phyloP scores from a whole-genome alignment of 2,329 filamentous ascomycete genomes.

The Stagonosporopsis tanaceti region DNA sequence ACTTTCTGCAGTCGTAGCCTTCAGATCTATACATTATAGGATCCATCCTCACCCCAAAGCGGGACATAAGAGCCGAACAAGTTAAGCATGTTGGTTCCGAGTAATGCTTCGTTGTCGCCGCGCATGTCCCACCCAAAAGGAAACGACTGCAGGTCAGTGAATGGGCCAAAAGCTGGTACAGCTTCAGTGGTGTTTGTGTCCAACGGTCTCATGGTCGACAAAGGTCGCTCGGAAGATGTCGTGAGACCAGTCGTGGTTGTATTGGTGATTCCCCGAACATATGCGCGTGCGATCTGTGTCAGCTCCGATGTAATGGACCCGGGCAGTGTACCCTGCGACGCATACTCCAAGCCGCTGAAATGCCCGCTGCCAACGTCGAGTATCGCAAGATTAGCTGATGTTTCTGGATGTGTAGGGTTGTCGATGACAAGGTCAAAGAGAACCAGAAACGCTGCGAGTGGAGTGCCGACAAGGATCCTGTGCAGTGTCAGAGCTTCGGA shows the following conservation, averaged over 20 bases:
- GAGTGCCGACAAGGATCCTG: constrained; percentile 2
- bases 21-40: background rate
- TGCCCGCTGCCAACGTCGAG: constrained; percentile 2
- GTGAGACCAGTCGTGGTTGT: background rate
- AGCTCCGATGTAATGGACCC: background rate
- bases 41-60: background rate
- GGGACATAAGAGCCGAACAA: constrained; percentile 1
- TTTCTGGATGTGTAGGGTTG: constrained; percentile 3
- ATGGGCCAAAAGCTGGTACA: background rate
- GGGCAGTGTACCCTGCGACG: background rate
- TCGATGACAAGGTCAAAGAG: constrained; percentile 9
- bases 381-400: constrained; percentile 1
- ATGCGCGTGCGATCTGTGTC: constrained; percentile 1
- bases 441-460: constrained; percentile 4
- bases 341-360: constrained; percentile 5
- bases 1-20: too few relatives aligned
- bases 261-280: background rate
- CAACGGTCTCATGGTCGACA: background rate
- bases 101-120: background rate
- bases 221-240: background rate
- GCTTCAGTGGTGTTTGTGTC: background rate
- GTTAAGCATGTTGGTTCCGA: background rate
- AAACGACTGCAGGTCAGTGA: background rate
- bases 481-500: background rate
- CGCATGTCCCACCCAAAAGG: background rate